These are phyloP conservation scores for Eleusine indica DNA, from an alignment of 176 grass and related monocot species.

Conservation along the genomic window DNA sequence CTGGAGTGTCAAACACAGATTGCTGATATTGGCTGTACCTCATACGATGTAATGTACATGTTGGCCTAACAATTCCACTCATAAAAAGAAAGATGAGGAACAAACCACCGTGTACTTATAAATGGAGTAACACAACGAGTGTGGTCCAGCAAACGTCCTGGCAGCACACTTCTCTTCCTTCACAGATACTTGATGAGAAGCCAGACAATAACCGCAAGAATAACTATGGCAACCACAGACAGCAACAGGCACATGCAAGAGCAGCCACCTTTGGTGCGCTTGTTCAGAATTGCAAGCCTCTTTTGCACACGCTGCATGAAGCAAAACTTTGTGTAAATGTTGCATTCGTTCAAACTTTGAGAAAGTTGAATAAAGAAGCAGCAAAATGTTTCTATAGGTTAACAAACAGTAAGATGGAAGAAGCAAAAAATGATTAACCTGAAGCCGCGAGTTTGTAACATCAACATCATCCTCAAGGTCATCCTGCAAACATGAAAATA, in stretches of 20 bases:
- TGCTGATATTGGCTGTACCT: constrained; percentile 6
- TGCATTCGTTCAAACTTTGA: not conserved
- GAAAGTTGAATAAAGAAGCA: not conserved
- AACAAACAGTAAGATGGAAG: not conserved
- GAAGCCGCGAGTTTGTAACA: constrained; percentile 77
- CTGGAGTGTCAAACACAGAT: not conserved
- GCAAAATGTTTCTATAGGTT: constrained; percentile 1
- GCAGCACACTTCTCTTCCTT: constrained; percentile 7
- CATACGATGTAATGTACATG: constrained; percentile 14
- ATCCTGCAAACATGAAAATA: constrained; percentile 65
- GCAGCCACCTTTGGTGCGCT: constrained; percentile 84
- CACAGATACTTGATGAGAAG: constrained; percentile 90
- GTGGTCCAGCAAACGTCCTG: not conserved
- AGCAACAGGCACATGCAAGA: constrained; percentile 82
- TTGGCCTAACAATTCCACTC: constrained; percentile 11
- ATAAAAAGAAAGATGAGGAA: constrained; percentile 14
- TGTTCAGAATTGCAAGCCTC: constrained; percentile 84
- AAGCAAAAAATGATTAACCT: constrained; percentile 46
- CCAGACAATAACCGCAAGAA: constrained; percentile 77
- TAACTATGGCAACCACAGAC: constrained; percentile 66
- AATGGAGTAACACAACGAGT: not conserved
- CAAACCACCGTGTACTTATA: constrained; percentile 23
- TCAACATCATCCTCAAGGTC: constrained; percentile 82
- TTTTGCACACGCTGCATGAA: constrained; percentile 77
- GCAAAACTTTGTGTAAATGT: constrained; percentile 1